Conservation (phyloP, 2,329 filamentous ascomycete genomes). For the Juglanconis juglandina region DNA sequence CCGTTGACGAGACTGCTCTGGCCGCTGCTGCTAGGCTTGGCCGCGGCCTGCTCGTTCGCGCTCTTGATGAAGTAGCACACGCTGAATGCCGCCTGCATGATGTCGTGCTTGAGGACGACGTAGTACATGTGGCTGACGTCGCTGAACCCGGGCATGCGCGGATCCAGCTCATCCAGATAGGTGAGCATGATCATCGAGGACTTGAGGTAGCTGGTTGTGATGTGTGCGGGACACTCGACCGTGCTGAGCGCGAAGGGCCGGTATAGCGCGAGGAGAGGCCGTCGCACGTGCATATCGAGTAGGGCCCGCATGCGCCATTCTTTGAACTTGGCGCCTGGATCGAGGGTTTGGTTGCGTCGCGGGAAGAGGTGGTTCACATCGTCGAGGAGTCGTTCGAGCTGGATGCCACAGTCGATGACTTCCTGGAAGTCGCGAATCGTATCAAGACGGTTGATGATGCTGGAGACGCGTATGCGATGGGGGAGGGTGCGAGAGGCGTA, state of each 20-base stretch:
- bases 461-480: slow-evolving; percentile 46
- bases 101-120: slow-evolving; percentile 50
- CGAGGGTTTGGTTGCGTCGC: slow-evolving; percentile 36
- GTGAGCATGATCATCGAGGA: slow-evolving; percentile 55
- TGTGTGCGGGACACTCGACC: slow-evolving; percentile 46
- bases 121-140: slow-evolving; percentile 51
- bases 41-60: slow-evolving; percentile 18
- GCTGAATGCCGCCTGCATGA: slow-evolving; percentile 53
- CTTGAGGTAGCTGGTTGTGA: slow-evolving; percentile 49
- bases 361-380: slow-evolving; percentile 53
- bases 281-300: slow-evolving; percentile 52
- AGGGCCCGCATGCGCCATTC: slow-evolving; percentile 50
- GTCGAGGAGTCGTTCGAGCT: slow-evolving; percentile 51
- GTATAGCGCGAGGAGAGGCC: slow-evolving; percentile 51
- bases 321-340: slow-evolving; percentile 43
- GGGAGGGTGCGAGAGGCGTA: slow-evolving; percentile 50
- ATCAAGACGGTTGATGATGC: slow-evolving; percentile 50
- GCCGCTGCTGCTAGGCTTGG: neutral
- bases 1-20: slow-evolving; percentile 2
- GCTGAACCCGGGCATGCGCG: slow-evolving; percentile 41
- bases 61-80: slow-evolving; percentile 53
- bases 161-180: slow-evolving; percentile 53
- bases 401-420: slow-evolving; percentile 50
- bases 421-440: slow-evolving; percentile 50
- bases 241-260: slow-evolving; percentile 53